These are phyloP conservation scores for Dentiscutata heterogama DNA, from an alignment of 371 early-diverging fungal species.

Conservation along the genomic window DNA sequence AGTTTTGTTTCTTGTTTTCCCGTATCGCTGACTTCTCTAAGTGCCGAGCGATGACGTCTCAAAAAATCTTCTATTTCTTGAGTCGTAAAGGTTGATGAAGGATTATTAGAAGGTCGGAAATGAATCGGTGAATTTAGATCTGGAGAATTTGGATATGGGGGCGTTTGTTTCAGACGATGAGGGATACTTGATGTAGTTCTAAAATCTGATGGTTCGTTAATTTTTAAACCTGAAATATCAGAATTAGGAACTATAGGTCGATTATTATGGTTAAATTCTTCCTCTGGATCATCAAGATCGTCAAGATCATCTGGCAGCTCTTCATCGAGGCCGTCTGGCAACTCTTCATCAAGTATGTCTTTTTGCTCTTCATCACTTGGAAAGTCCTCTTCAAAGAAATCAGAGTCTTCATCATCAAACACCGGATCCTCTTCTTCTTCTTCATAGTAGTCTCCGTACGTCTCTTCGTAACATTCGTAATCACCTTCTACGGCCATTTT, in stretches of 20 bases:
- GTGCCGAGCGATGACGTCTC: conserved; percentile 78
- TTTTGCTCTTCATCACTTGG: conserved; percentile 19
- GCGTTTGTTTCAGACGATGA: conserved; percentile 5
- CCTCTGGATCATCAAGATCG: not conserved
- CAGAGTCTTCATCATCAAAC: conserved; percentile 34
- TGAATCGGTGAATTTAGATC: not conserved
- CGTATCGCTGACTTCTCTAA: conserved; percentile 81
- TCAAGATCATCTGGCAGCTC: not conserved
- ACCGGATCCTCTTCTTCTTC: conserved; percentile 39
- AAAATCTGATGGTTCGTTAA: conserved; percentile 3
- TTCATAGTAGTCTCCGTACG: conserved; percentile 42
- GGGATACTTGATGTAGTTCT: conserved; percentile 13
- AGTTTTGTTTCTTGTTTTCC: conserved; percentile 82
- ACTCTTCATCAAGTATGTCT: conserved; percentile 4
- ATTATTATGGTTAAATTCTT: not conserved
- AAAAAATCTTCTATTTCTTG: conserved; percentile 75
- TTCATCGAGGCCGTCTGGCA: conserved; percentile 27
- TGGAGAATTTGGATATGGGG: no score
- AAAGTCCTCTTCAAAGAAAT: conserved; percentile 1
- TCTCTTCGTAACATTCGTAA: conserved; percentile 1
- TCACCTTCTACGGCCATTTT: conserved; percentile 13
- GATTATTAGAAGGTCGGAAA: not conserved
- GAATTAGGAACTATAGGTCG: no score
- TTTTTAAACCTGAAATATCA: conserved; percentile 7
- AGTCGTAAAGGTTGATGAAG: conserved; percentile 46